A percentile compares a stretch with the other conserved stretches of the same genome.
Conservation (phyloP, 2,329 filamentous ascomycete species). For the Dothideomycetes sp. region DNA sequence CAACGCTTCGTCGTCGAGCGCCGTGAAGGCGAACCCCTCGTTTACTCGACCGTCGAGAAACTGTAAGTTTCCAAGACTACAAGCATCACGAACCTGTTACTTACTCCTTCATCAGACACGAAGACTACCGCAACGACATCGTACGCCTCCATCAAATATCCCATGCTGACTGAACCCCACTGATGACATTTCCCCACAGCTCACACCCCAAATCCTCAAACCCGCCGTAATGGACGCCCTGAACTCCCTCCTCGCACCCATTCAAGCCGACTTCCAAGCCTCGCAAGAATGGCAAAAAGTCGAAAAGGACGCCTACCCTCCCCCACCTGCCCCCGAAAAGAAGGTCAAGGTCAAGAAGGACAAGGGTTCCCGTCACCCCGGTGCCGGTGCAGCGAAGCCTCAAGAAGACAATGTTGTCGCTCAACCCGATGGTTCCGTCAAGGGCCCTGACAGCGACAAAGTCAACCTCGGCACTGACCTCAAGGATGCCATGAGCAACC, state of each 20-base stretch:
- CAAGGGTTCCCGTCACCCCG: conserved; percentile 58
- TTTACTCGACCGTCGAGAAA: conserved; percentile 67
- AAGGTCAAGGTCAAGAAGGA: conserved; percentile 69
- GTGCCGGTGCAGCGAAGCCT: conserved; percentile 25
- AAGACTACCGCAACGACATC: conserved; percentile 49
- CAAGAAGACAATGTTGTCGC: conserved; percentile 28
- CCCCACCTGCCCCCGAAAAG: conserved; percentile 46
- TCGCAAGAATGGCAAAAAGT: conserved; percentile 73
- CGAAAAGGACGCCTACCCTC: conserved; percentile 72
- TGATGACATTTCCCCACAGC: conserved; percentile 31
- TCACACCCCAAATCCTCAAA: conserved; percentile 83
- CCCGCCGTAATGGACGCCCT: conserved; percentile 69
- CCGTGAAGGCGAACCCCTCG: conserved; percentile 60
- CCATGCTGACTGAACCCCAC: neutral
- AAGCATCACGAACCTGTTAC: too few relatives aligned
- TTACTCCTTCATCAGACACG: too few relatives aligned
- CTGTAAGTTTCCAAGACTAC: conserved; percentile 80
- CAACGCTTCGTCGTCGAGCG: conserved; percentile 58
- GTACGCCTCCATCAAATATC: conserved; percentile 38
- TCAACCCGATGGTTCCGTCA: conserved; percentile 38
- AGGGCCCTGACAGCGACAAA: conserved; percentile 32
- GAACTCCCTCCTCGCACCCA: conserved; percentile 64
- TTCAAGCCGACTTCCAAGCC: conserved; percentile 62
- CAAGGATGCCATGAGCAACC: conserved; percentile 30
- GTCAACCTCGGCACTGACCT: conserved; percentile 35